phyloP scores from a whole-genome alignment of 306 rosid genomes.

The Carpinus viminea region DNA sequence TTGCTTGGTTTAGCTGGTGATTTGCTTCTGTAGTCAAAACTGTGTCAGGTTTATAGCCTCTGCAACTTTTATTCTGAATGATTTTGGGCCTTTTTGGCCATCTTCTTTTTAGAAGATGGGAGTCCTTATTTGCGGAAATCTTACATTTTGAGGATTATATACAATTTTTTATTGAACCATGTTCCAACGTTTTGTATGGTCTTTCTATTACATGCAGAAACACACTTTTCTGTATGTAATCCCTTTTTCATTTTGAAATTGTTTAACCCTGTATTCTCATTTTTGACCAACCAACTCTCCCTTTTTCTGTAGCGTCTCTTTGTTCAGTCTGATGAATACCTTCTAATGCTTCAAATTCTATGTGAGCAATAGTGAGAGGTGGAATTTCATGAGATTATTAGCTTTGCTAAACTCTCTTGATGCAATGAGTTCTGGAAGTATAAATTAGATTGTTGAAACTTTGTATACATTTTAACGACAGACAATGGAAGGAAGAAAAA shows the following conservation, averaged over 20 bases:
- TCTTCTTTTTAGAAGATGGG: constrained; percentile 5
- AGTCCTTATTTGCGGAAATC: neutral
- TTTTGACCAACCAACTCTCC: neutral
- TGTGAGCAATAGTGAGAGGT: neutral
- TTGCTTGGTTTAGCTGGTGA: constrained; percentile 9
- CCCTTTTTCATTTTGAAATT: neutral
- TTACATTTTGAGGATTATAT: neutral
- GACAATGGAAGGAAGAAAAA: neutral
- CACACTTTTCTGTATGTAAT: neutral
- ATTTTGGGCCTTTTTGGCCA: neutral
- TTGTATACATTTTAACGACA: neutral
- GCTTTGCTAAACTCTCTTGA: neutral
- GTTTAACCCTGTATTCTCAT: neutral
- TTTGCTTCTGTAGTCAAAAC: neutral
- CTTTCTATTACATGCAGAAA: neutral
- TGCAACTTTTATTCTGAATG: constrained; percentile 2
- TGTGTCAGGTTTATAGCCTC: constrained; percentile 8
- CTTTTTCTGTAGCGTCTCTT: neutral
- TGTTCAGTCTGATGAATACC: neutral
- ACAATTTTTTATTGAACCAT: neutral
- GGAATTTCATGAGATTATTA: neutral
- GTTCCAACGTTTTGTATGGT: neutral
- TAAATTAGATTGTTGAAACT: neutral
- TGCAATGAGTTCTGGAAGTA: neutral
- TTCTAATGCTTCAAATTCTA: neutral